phyloP scores from a whole-genome alignment of 305 asterid genomes.

The Fraxinus ornus region DNA sequence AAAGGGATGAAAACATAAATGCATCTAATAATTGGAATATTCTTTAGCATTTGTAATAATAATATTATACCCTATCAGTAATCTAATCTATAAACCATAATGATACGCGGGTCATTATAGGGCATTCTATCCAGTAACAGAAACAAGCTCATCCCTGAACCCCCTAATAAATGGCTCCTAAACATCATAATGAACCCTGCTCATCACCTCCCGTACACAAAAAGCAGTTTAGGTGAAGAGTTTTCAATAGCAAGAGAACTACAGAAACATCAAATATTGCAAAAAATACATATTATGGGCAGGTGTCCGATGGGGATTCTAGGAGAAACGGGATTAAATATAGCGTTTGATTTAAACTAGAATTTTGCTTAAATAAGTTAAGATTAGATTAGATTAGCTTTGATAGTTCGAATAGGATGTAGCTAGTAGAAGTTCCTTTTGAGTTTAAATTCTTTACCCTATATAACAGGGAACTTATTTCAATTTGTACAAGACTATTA shows the following conservation, averaged over 20 bases:
- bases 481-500: background rate
- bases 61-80: background rate
- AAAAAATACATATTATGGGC: background rate
- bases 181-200: background rate
- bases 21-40: background rate
- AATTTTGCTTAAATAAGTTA: background rate
- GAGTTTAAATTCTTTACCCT: background rate
- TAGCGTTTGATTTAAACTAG: background rate
- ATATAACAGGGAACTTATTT: background rate
- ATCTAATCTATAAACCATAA: background rate
- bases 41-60: background rate
- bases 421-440: background rate
- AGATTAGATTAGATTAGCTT: background rate
- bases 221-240: background rate
- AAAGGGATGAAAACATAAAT: background rate
- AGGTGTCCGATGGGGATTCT: background rate
- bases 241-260: background rate
- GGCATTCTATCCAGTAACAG: background rate
- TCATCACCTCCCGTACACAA: background rate
- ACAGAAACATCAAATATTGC: background rate
- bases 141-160: background rate
- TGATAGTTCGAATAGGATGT: background rate
- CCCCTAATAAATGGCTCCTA: background rate
- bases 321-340: background rate
- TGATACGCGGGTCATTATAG: background rate